Evolutionary conservation across 768 basidiomycete species (phyloP).

Genomic region (Boletus rubroflammeus): DNA sequence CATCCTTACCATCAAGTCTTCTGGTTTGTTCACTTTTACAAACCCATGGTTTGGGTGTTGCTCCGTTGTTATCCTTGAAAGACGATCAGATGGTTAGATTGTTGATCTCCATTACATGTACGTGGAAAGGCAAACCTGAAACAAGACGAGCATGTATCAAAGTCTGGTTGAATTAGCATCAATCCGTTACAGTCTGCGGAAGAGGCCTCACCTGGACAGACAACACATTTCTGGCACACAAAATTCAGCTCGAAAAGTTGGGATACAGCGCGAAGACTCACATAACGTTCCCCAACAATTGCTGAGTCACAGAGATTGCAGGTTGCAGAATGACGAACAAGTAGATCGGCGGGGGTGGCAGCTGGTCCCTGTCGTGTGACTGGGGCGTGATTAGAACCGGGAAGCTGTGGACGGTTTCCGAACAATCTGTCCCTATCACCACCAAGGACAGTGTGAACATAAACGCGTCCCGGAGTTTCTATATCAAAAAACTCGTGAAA

Average conservation of each 20-base stretch:
- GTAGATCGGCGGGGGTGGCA: slow-evolving; percentile 3
- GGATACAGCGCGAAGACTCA: slow-evolving; percentile 35
- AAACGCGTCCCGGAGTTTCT: slow-evolving; percentile 57
- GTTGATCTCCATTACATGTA: not conserved
- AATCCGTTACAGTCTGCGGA: not conserved
- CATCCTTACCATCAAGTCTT: slow-evolving; percentile 56
- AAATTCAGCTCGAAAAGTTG: slow-evolving; percentile 1
- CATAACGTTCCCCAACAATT: slow-evolving; percentile 70
- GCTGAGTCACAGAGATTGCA: slow-evolving; percentile 77
- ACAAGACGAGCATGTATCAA: slow-evolving; percentile 70
- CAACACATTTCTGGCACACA: slow-evolving; percentile 62
- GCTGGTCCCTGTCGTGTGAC: not conserved
- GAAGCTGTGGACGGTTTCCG: slow-evolving; percentile 3
- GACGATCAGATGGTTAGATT: not conserved
- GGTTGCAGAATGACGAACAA: slow-evolving; percentile 54
- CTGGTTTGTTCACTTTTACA: slow-evolving; percentile 51
- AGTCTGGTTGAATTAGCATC: slow-evolving; percentile 43
- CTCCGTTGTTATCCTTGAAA: slow-evolving; percentile 54
- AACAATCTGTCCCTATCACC: slow-evolving; percentile 30
- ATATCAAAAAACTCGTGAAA: slow-evolving; percentile 74
- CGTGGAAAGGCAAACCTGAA: slow-evolving; percentile 45
- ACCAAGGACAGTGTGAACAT: slow-evolving; percentile 56
- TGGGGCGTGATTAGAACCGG: not conserved
- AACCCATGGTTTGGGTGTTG: slow-evolving; percentile 80
- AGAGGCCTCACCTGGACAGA: slow-evolving; percentile 49